Conservation (phyloP, 2,329 filamentous ascomycete genomes). For the Blastomyces gilchristii region DNA sequence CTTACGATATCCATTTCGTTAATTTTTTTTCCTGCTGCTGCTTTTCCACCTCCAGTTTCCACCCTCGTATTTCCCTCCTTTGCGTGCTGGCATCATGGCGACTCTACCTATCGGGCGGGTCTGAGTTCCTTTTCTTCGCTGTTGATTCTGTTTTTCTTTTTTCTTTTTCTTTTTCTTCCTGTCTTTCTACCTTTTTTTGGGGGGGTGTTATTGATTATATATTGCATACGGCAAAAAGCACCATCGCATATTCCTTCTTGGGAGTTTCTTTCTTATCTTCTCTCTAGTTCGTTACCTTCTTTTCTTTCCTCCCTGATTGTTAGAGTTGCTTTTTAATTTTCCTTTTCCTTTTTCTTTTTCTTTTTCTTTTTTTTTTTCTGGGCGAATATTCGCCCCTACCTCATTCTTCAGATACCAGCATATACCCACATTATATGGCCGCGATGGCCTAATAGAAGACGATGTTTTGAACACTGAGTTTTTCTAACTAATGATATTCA, state of each 20-base stretch:
- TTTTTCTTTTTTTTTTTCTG: background rate
- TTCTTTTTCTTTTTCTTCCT: too few relatives aligned
- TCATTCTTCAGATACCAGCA: background rate
- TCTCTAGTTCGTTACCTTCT: background rate
- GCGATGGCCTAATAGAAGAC: background rate
- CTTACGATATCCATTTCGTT: constrained; percentile 12
- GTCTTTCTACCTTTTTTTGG: too few relatives aligned
- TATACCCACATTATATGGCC: background rate
- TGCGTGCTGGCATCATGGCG: background rate
- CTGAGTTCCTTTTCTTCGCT: background rate
- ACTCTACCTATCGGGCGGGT: background rate
- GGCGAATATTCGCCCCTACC: background rate
- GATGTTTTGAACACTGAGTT: background rate
- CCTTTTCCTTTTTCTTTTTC: background rate
- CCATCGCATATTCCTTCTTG: background rate
- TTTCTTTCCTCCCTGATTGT: background rate
- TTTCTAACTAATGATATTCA: background rate
- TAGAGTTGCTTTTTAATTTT: background rate
- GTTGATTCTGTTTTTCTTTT: background rate
- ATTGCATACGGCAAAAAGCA: background rate
- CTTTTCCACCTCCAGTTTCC: background rate
- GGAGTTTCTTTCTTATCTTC: background rate
- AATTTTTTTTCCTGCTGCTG: background rate
- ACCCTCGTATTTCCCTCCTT: constrained; percentile 1
- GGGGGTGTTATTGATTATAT: background rate